Base-by-base conservation (phyloP, 306 rosid genomes). In the Vicia sativa region DNA sequence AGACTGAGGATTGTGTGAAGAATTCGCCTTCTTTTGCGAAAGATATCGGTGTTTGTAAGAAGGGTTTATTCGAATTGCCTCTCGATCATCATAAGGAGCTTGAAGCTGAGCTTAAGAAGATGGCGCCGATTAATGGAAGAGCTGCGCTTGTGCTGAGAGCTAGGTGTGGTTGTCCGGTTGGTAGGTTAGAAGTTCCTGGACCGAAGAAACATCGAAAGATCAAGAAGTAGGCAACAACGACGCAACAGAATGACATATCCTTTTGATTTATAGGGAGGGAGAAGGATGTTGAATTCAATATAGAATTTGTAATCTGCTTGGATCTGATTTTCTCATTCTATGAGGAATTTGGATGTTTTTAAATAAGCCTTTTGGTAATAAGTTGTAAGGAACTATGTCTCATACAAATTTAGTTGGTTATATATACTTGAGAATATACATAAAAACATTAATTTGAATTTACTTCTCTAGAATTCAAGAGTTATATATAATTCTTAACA, bases 141-240 rank as follows among this genome's bases (percentile, higher is more conserved):
- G 99, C 97, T 7, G 95, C 91, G 16, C 88, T 95, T 31, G 49
- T 95, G 16, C 81, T 95, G 67, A 76, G 92, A 66, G 92, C 91
- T 2, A 84, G 96, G 80, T 95, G 99, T 75, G 99, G 99, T 8
- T 95, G 99, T 83, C 88, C 96, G 68, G 91, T 90, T 67, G 99
- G 99, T 57, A 87, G 92, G 73, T 77, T 95, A 84, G 99, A 95
- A 81, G 97, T 95, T 77, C 96, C 96, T 0, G 99, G 97, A 29
- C 82, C 91, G 2, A 84, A 70, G 89, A 90, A 76, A 84, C 74
- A 49, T 7, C 76, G 83, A 14, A 95, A 87, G 96, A 84, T 87
- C 88, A 95, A 91, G 89, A 90, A 89, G 85, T 95, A 88, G 95
- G 59, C 11, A 26, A 54, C 5, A 53, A 4, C 37, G 5, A 0